phyloP scores from a whole-genome alignment of 2,329 filamentous ascomycete genomes.

The Nemania diffusa region DNA sequence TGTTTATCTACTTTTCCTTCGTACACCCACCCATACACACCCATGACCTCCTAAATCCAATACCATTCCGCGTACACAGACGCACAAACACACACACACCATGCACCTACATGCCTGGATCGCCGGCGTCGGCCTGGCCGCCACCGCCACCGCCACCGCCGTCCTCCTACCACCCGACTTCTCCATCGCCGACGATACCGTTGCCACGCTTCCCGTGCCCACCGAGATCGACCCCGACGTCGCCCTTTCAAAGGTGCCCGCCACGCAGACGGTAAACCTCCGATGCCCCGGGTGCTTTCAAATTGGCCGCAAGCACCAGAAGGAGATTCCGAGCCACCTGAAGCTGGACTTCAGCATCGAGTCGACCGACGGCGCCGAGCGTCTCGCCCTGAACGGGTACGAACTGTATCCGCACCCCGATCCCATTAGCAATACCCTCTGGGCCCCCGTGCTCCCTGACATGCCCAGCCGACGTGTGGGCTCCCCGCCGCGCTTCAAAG shows the following conservation, averaged over 20 bases:
- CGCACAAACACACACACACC: slow-evolving; percentile 32
- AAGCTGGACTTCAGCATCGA: slow-evolving; percentile 66
- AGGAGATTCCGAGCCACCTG: slow-evolving; percentile 56
- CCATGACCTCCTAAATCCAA: slow-evolving; percentile 8
- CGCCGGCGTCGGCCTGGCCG: slow-evolving; percentile 51
- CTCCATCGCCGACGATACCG: slow-evolving; percentile 40
- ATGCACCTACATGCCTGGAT: slow-evolving; percentile 51
- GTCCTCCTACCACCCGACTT: slow-evolving; percentile 48
- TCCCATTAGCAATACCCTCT: slow-evolving; percentile 56
- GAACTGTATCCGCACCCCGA: slow-evolving; percentile 68
- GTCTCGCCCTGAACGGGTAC: slow-evolving; percentile 68
- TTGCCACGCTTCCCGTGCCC: slow-evolving; percentile 47
- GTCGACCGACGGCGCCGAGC: slow-evolving; percentile 55
- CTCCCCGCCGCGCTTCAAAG: slow-evolving; percentile 48
- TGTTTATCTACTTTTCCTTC: slow-evolving; percentile 2
- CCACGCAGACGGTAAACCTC: slow-evolving; percentile 43
- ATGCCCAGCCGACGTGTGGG: slow-evolving; percentile 40
- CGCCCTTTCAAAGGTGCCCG: slow-evolving; percentile 33
- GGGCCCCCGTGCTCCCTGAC: slow-evolving; percentile 58
- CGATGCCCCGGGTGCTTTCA: slow-evolving; percentile 47
- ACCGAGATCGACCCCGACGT: slow-evolving; percentile 35
- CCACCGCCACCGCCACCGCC: slow-evolving; percentile 49
- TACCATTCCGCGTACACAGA: slow-evolving; percentile 17
- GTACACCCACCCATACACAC: slow-evolving; percentile 3
- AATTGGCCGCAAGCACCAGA: slow-evolving; percentile 30